These are phyloP conservation scores for Agarophyton chilense DNA, from an alignment of 23 red algal genomes.

Conservation along the genomic window DNA sequence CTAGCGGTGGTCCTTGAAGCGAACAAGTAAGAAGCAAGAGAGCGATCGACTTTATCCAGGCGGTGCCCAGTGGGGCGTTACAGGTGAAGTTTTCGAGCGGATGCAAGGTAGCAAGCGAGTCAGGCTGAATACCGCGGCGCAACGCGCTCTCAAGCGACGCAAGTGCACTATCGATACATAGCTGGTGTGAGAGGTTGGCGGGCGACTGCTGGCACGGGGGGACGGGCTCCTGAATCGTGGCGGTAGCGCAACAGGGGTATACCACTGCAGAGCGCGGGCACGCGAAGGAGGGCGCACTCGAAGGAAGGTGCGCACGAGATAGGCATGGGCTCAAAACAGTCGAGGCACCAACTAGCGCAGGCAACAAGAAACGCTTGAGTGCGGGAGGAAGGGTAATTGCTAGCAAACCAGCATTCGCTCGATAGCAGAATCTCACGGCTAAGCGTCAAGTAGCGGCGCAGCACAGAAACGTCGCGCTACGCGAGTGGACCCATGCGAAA, in stretches of 20 bases:
- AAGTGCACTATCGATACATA: neutral
- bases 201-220: neutral
- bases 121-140: neutral
- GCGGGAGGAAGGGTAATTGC: too few relatives aligned
- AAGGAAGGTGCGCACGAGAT: too few relatives aligned
- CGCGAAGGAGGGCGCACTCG: too few relatives aligned
- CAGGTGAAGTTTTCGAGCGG: neutral
- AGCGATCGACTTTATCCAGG: neutral
- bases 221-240: too few relatives aligned
- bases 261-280: too few relatives aligned
- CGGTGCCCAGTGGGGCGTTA: neutral
- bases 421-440: neutral
- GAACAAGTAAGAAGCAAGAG: neutral
- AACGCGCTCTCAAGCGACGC: neutral
- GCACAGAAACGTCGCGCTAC: neutral
- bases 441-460: neutral
- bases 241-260: too few relatives aligned
- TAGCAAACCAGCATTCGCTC: neutral
- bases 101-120: neutral
- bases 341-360: too few relatives aligned
- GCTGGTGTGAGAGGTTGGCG: neutral
- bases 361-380: too few relatives aligned
- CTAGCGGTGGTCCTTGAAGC: neutral
- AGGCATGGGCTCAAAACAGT: too few relatives aligned
- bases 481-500: neutral